Evolutionary conservation across 2,329 filamentous ascomycete genomes (phyloP), one percentile per base, ranked within the genome.

Genomic region (Aspergillus unguis): DNA sequence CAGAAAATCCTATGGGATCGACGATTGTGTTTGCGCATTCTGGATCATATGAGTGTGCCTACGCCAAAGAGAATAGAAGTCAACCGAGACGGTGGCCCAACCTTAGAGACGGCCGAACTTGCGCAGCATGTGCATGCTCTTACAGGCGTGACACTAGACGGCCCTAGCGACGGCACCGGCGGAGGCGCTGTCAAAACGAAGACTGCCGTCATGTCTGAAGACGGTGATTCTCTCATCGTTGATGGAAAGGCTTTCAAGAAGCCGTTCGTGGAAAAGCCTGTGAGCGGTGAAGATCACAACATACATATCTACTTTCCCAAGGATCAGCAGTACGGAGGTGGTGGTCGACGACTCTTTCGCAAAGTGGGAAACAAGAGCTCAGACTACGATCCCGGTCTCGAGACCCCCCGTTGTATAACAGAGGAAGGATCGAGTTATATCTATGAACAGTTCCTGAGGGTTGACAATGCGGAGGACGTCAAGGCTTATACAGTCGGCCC

Each of bases 291-390:
- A 73, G 92, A 99, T 65, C 94, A 99, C 75, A 99, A 99, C 69
- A 96, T 99, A 63, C 88, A 95, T 73, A 96, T 99, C 51, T 99
- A 97, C 74, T 97, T 95, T 65, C 90, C 92, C 25, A 88, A 86
- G 57, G 71, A 72, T 55, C 68, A 76, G 53, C 87, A 89, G 38
- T 83, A 88, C 44, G 91, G 92, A 3, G 92, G 92, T 44, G 94
- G 94, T 54, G 95, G 91, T 27, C 83, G 95, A 53, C 89, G 92
- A 61, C 81, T 99, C 3, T 99, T 99, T 74, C 83, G 94, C 53
- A 99, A 99, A 72, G 89, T 99, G 64, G 95, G 95, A 65, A 99
- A 99, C 79, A 99, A 99, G 75, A 97, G 92, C 71, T 97, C 92
- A 1, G 95, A 99, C 70, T 95, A 87, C 65, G 87, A 96, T 54